Conservation (phyloP, 2,329 filamentous ascomycete species). For the Penicillium sp. region DNA sequence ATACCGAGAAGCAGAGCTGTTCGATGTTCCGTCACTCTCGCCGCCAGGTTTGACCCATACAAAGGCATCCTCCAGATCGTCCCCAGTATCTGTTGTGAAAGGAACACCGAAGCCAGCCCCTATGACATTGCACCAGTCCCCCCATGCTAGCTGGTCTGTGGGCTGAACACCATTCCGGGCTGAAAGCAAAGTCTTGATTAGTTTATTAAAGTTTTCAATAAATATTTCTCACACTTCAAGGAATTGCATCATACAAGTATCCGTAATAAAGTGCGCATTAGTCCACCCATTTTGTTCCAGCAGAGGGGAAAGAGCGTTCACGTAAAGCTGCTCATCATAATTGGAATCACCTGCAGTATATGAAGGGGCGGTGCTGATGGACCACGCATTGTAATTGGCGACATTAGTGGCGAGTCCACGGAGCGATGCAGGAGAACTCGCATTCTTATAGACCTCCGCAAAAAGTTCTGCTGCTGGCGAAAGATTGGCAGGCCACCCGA, state of each 20-base stretch:
- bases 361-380: slow-evolving; percentile 41
- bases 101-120: slow-evolving; percentile 62
- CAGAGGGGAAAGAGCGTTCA: slow-evolving; percentile 50
- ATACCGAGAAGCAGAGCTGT: slow-evolving; percentile 49
- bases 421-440: slow-evolving; percentile 44
- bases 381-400: slow-evolving; percentile 57
- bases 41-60: slow-evolving; percentile 69
- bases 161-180: slow-evolving; percentile 61
- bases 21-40: slow-evolving; percentile 50
- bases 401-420: slow-evolving; percentile 56
- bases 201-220: not conserved
- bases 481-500: slow-evolving; percentile 61
- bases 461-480: slow-evolving; percentile 48
- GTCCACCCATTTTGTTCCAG: slow-evolving; percentile 43
- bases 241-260: slow-evolving; percentile 38
- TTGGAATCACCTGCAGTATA: slow-evolving; percentile 46
- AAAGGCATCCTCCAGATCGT: slow-evolving; percentile 59
- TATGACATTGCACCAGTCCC: slow-evolving; percentile 65
- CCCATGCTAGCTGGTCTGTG: slow-evolving; percentile 54
- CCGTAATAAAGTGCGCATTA: slow-evolving; percentile 54
- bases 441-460: slow-evolving; percentile 45
- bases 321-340: slow-evolving; percentile 52
- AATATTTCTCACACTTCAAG: no score
- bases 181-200: slow-evolving; percentile 18
- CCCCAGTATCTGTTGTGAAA: slow-evolving; percentile 60